phyloP scores from a whole-genome alignment of 148 eudicot species.

The Fagopyrum esculentum region DNA sequence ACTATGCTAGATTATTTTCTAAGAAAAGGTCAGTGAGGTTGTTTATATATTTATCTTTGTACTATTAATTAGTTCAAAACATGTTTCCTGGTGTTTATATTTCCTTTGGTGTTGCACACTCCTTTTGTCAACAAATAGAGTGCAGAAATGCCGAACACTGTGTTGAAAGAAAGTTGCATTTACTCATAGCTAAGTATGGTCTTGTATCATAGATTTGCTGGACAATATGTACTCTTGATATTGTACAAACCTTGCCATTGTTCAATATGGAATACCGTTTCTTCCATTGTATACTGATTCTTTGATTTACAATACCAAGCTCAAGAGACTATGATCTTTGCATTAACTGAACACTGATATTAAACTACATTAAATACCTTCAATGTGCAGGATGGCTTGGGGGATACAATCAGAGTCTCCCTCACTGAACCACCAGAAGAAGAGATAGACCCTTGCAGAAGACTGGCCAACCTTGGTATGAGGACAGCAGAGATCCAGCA shows the following conservation, averaged over 20 bases:
- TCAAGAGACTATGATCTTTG: neutral
- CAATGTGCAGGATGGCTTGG: constrained; percentile 74
- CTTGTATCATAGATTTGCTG: neutral
- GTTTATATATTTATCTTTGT: neutral
- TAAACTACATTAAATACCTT: neutral
- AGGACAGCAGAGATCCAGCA: constrained; percentile 74
- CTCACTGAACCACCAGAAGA: constrained; percentile 93
- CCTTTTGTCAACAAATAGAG: neutral
- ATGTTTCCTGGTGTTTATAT: neutral
- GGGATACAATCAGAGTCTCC: constrained; percentile 94
- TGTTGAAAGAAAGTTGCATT: neutral
- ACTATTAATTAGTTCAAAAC: neutral
- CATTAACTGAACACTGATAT: neutral
- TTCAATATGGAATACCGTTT: too few relatives aligned
- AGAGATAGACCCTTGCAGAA: constrained; percentile 96
- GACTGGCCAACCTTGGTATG: constrained; percentile 86
- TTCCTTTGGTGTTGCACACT: neutral
- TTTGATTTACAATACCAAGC: neutral
- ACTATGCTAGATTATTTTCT: neutral
- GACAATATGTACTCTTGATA: neutral
- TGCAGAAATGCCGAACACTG: neutral
- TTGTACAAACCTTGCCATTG: too few relatives aligned
- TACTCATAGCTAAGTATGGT: neutral
- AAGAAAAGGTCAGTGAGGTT: neutral
- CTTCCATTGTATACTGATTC: neutral